phyloP scores from a whole-genome alignment of 805 yeast species.

The Kuraishia capsulata region DNA sequence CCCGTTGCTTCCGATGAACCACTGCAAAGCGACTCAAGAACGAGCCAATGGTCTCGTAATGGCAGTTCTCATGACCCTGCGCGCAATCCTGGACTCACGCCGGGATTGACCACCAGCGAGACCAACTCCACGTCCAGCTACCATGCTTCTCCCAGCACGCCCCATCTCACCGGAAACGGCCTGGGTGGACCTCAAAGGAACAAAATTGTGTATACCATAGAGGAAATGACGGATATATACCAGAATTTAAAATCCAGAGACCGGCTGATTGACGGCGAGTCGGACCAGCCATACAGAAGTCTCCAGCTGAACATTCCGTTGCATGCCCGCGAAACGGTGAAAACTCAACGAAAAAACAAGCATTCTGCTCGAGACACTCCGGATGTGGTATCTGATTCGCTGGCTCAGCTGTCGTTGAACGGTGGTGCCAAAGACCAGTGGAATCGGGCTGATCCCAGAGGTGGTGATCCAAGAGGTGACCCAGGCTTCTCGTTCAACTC shows the following conservation, averaged over 20 bases:
- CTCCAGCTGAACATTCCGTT: neutral
- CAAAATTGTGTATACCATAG: slow-evolving; percentile 30
- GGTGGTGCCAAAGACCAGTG: neutral
- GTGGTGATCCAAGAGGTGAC: neutral
- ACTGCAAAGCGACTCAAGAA: too few relatives aligned
- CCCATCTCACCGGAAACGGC: too few relatives aligned
- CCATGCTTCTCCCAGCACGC: slow-evolving; percentile 3
- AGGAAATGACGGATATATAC: slow-evolving; percentile 48
- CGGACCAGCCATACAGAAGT: slow-evolving; percentile 11
- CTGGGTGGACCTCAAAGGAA: neutral
- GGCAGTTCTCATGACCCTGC: too few relatives aligned
- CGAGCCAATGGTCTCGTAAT: too few relatives aligned
- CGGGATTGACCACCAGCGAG: slow-evolving; percentile 7
- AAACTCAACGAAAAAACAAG: too few relatives aligned
- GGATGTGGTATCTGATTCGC: too few relatives aligned
- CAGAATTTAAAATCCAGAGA: slow-evolving; percentile 24
- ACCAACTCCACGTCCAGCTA: slow-evolving; percentile 1
- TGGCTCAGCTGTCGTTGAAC: neutral
- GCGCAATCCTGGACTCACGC: too few relatives aligned
- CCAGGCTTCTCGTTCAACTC: neutral
- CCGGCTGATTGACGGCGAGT: slow-evolving; percentile 15
- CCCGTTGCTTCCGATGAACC: too few relatives aligned
- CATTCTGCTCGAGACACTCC: too few relatives aligned
- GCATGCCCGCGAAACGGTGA: too few relatives aligned
- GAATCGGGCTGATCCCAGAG: neutral